Evolutionary conservation across 495 filamentous ascomycete species (phyloP), one percentile per base, ranked within the genome.

Genomic region (Aspergillus avenaceus): DNA sequence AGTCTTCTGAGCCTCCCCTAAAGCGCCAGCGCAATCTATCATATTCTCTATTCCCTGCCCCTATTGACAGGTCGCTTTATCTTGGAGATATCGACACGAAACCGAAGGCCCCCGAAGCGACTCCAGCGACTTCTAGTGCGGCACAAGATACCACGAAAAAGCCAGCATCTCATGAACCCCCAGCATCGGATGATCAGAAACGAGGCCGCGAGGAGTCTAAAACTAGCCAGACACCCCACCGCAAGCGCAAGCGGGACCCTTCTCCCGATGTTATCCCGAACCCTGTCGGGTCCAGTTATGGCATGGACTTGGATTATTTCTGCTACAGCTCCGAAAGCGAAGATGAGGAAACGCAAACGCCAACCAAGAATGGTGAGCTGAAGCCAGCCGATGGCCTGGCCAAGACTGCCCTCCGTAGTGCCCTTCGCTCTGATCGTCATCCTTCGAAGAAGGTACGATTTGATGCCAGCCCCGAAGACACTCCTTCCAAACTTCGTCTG

Each of bases 221-320:
- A 14, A 13, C 24, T 27, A 45, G n/a, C 8, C 19, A 52, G 8
- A 44, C 49, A n/a, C 14, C 16, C 18, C 27, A 53, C 22, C 65
- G 61, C 49, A 76, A 76, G 56, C 70, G 74, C 44, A 72, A 72
- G 54, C 66, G 66, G 8, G 42, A 45, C n/a, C 54, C 61, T 2
- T 74, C 72, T 24, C 74, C 74, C 14, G 69, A 73, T 46, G 54
- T 63, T 1, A 78, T 76, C 38, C 73, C 74, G 0, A 74, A 75
- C 50, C 74, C 74, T 11, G 41, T 52, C 16, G 71, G 65, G 14
- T 67, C 60, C 24, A 72, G 73, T 32, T 78, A 72, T 53, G 73
- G 74, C 8, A 53, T 78, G 59, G 55, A 74, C 41, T 45, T 61
- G 25, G 63, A 68, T n/a, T 78, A 70, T 40, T 78, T 78, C 47